Evolutionary conservation across 129 eudicot genomes (phyloP), one percentile per base, ranked within the genome.

Genomic region (Chrysanthemum lavandulifolium): DNA sequence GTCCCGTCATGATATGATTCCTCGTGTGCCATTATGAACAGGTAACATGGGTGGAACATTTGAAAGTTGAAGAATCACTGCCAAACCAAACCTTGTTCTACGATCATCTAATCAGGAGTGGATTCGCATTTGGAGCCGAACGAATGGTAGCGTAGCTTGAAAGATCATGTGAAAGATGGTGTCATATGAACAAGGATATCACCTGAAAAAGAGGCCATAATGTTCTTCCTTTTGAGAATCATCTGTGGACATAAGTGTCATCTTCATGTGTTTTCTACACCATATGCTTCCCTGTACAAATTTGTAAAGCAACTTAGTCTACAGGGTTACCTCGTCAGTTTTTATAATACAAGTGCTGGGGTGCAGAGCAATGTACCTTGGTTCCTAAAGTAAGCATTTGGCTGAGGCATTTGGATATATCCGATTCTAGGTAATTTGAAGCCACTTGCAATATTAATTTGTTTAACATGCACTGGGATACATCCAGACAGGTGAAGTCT

Each of bases 181-280:
- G n/a, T n/a, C n/a, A n/a, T n/a, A n/a, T 51, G 56, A 40, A 10
- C 23, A 27, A 27, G 5, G n/a, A 61, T 21, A 61, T 25, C 75
- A 88, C 98, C 97, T 86, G 89, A 84, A 90, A 76, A 90, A 90
- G 50, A 87, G 58, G 68, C 36, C 56, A 29, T 47, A 69, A 78
- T 88, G 98, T 71, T 94, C 96, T 70, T 90, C 98, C 76, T 94
- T 97, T 77, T 83, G 93, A 77, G 97, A 94, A 58, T 86, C 98
- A 69, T 80, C 89, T 13, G 85, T 81, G 49, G 98, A 88, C 89
- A 88, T 84, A 14, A 90, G 86, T 60, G 96, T 94, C 98, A 94
- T 88, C 78, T 90, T 84, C 70, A 94, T 79, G 86, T 23, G 25
- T 23, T 23, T 23, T 23, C 25, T 23, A 23, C 25, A 23, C 25